Evolutionary conservation across 306 rosid genomes (phyloP).

Genomic region (Calophaca sinica): DNA sequence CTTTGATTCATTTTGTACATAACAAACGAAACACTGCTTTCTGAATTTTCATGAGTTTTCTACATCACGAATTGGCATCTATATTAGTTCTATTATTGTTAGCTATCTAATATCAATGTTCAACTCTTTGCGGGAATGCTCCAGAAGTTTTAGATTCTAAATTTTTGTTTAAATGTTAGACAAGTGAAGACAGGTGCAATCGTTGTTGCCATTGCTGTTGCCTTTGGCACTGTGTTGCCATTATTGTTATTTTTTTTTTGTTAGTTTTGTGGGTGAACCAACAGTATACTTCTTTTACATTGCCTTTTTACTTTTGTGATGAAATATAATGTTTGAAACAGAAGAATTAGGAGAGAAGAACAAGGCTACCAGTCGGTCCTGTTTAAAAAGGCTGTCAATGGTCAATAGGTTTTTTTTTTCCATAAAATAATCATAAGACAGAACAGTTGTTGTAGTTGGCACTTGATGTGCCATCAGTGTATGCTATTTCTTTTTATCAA

Average conservation of each 20-base stretch:
- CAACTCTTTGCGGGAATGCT: neutral
- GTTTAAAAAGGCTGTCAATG: neutral
- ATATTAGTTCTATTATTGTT: conserved; percentile 6
- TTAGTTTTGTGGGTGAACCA: neutral
- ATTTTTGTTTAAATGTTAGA: neutral
- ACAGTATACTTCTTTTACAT: too few relatives aligned
- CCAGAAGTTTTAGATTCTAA: conserved; percentile 7
- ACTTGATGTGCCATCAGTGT: conserved; percentile 3
- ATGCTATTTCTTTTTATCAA: conserved; percentile 1
- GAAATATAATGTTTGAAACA: neutral
- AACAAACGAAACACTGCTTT: neutral
- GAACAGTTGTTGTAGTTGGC: neutral
- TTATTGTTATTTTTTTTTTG: neutral
- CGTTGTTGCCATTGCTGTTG: neutral
- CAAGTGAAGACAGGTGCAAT: neutral
- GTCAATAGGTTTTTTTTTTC: neutral
- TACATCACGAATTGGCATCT: neutral
- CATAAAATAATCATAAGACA: neutral
- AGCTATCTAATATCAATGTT: neutral
- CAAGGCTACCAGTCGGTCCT: neutral
- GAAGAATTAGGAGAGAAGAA: neutral
- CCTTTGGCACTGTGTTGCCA: too few relatives aligned
- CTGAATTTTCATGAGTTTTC: neutral
- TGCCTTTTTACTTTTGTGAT: neutral
- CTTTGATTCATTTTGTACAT: neutral